Base-by-base conservation (phyloP, 352 stramenopile species). In the Elongisporangium anandrum region DNA sequence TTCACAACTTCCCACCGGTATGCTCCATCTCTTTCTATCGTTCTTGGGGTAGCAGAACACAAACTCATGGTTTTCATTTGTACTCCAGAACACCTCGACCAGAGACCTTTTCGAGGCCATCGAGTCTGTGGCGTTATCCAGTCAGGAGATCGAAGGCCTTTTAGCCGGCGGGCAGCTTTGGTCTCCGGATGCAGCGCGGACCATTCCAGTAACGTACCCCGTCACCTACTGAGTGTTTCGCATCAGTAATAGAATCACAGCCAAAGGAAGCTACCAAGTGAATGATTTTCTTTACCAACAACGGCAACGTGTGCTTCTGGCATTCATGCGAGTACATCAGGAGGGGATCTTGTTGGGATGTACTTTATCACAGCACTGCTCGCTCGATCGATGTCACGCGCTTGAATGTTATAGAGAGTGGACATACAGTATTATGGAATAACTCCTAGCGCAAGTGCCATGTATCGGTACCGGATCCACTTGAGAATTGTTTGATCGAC, bases 1-100 rank as follows among this genome's bases (percentile, higher is more conserved):
- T 95, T 53, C 86, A 95, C 61, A 83, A 92, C 58, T 77, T 95
- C 60, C 76, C 76, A 17, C 82, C 81, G 70, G 76, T 84, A 49
- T 41, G n/a, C 8, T 17, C 51, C 6, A 26, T 56, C 24, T 17
- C 16, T 2, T 17, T 6, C 2, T 45, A 24, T 23, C 5, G 17
- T 1, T 5, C 5, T 13, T 49, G 4, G 7, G 19, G 5, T 53
- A 17, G 26, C 57, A 26, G n/a, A 13, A 47, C 6, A 34, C 24
- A 7, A n/a, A n/a, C 16, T 8, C 19, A 12, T 54, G 20, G 15
- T 15, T 45, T 7, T 19, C 15, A 29, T 39, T 16, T 49, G 16
- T 60, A 19, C 54, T 65, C 39, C 70, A 88, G 70, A 79, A 54
- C 24, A 90, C 75, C 17, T 78, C 70, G 6, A 76, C 86, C 1